A percentile compares a stretch with the other conserved stretches of the same genome.
Evolutionary conservation across 1,284 basidiomycete genomes (phyloP).

Genomic region (Crucibulum cyathiforme): DNA sequence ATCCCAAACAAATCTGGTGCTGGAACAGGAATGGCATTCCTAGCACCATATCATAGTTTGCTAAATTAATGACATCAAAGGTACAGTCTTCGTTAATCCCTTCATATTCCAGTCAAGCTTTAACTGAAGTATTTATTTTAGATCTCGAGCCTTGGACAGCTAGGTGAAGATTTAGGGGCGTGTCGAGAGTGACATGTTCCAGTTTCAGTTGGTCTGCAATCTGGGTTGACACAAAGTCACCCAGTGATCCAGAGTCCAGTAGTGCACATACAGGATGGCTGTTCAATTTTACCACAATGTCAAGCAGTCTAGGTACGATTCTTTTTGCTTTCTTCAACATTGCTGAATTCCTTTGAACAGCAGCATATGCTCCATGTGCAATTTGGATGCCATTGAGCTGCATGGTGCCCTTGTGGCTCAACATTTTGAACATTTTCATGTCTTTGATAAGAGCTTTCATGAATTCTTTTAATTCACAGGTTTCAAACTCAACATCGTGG

Average conservation of each 20-base stretch:
- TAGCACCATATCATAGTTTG: constrained; percentile 35
- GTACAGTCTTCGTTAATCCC: constrained; percentile 19
- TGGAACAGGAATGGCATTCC: constrained; percentile 36
- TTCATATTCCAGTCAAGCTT: constrained; percentile 34
- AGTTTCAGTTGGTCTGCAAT: constrained; percentile 41
- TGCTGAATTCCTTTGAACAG: constrained; percentile 20
- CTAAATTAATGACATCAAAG: constrained; percentile 40
- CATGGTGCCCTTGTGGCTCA: background rate
- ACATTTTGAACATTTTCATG: background rate
- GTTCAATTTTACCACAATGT: constrained; percentile 37
- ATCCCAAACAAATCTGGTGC: constrained; percentile 18
- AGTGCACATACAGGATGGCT: constrained; percentile 36
- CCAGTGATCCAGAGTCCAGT: constrained; percentile 42
- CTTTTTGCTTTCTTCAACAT: constrained; percentile 26
- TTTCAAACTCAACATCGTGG: background rate
- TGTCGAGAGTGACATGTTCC: constrained; percentile 10
- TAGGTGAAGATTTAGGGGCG: constrained; percentile 29
- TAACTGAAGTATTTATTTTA: constrained; percentile 27
- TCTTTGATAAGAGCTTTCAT: background rate
- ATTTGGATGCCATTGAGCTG: background rate
- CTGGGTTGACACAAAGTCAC: constrained; percentile 45
- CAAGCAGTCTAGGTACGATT: constrained; percentile 24
- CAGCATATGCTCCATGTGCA: constrained; percentile 5
- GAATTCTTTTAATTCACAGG: background rate
- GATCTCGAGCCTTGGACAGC: constrained; percentile 32